Evolutionary conservation across 2,329 filamentous ascomycete genomes (phyloP).

Genomic region (Orbilia oligospora): DNA sequence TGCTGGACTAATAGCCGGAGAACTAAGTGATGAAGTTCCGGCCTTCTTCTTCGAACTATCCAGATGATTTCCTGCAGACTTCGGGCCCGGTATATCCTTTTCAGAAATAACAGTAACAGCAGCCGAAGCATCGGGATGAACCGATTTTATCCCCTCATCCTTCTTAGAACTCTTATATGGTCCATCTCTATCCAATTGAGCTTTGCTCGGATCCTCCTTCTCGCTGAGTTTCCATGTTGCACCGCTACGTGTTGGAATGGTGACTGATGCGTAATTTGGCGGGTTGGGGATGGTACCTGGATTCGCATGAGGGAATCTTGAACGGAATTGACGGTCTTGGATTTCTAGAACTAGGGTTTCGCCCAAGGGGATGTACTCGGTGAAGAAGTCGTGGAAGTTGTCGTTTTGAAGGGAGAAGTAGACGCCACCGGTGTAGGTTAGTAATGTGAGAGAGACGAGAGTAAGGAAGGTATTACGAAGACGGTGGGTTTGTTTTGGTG

Average conservation of each 20-base stretch:
- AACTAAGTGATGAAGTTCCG: conserved; percentile 10
- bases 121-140: conserved; percentile 30
- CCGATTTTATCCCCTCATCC: conserved; percentile 27
- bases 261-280: conserved; percentile 63
- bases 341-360: conserved; percentile 96
- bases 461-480: conserved; percentile 84
- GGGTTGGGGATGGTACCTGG: conserved; percentile 69
- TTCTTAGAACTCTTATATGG: conserved; percentile 64
- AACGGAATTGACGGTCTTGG: conserved; percentile 93
- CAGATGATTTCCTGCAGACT: conserved; percentile 34
- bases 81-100: conserved; percentile 24
- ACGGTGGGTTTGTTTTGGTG: conserved; percentile 76
- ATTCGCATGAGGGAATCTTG: conserved; percentile 78
- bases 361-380: conserved; percentile 93
- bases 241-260: conserved; percentile 62
- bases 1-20: conserved; percentile 29
- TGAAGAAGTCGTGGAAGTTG: conserved; percentile 99
- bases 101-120: conserved; percentile 29
- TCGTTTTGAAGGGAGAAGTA: conserved; percentile 95
- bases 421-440: conserved; percentile 88
- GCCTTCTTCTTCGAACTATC: neutral
- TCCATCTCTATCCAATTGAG: conserved; percentile 61
- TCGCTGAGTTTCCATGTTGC: conserved; percentile 63
- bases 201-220: conserved; percentile 61
- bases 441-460: conserved; percentile 79